phyloP scores from a whole-genome alignment of 176 grass and related monocot species.

The Dactylis glomerata region DNA sequence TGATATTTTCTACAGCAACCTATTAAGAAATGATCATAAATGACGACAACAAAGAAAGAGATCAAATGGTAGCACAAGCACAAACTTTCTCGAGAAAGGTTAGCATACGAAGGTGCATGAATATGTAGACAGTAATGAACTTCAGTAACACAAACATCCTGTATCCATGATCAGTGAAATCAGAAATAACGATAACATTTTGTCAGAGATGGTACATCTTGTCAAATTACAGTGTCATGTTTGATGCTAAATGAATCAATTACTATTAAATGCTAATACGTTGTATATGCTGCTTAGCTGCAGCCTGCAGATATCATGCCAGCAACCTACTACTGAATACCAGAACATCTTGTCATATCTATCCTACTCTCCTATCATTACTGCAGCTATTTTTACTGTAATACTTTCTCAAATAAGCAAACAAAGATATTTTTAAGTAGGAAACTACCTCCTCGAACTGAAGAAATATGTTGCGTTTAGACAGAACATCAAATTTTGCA shows the following conservation, averaged over 20 bases:
- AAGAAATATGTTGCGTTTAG: slow-evolving; percentile 91
- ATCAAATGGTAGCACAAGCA: background rate
- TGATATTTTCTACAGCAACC: slow-evolving; percentile 83
- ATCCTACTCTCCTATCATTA: background rate
- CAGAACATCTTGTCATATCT: background rate
- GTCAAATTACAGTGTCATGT: background rate
- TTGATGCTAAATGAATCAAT: slow-evolving; percentile 10
- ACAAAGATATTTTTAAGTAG: slow-evolving; percentile 6
- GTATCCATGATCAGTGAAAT: background rate
- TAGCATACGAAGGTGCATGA: background rate
- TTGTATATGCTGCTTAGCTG: background rate
- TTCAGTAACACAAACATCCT: background rate
- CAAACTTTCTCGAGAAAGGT: background rate
- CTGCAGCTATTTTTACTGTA: background rate
- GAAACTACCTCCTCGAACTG: slow-evolving; percentile 86
- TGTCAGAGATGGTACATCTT: background rate
- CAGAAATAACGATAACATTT: background rate
- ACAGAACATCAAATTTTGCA: slow-evolving; percentile 80
- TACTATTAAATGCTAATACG: background rate
- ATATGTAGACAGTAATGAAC: background rate
- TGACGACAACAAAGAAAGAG: background rate
- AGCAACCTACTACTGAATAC: background rate
- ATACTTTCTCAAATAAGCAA: background rate
- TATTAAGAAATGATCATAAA: slow-evolving; percentile 30
- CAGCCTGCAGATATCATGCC: background rate